Conservation (phyloP, 495 filamentous ascomycete genomes). For the Thermothielavioides terrestris region DNA sequence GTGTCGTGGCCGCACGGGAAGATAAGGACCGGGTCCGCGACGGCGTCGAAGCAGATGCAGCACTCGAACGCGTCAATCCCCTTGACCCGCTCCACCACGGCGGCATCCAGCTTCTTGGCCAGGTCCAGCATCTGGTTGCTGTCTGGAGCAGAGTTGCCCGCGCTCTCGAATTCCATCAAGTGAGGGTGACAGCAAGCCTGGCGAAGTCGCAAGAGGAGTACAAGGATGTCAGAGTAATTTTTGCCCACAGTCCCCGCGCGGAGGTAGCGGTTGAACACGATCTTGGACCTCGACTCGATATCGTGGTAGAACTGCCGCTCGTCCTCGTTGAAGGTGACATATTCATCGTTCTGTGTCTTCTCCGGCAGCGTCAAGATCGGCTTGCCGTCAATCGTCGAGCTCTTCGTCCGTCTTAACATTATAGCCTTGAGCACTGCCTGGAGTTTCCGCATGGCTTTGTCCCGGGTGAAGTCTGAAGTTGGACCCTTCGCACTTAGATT, state of each 20-base stretch:
- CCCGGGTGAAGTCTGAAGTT: constrained; percentile 19
- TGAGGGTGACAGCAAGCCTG: constrained; percentile 92
- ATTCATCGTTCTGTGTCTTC: constrained; percentile 54
- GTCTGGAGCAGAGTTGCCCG: constrained; percentile 34
- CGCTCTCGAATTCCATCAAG: constrained; percentile 65
- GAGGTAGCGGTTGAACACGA: constrained; percentile 72
- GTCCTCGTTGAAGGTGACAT: constrained; percentile 66
- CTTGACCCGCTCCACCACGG: constrained; percentile 62
- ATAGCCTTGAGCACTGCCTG: constrained; percentile 77
- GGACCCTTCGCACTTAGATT: constrained; percentile 26
- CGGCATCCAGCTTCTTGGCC: constrained; percentile 51
- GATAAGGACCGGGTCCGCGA: constrained; percentile 68
- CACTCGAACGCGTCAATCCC: constrained; percentile 53
- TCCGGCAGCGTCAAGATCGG: constrained; percentile 70
- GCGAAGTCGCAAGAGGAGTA: constrained; percentile 78
- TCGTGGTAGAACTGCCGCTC: constrained; percentile 64
- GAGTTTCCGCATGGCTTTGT: constrained; percentile 58
- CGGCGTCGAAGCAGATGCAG: constrained; percentile 72
- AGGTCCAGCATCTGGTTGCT: constrained; percentile 56
- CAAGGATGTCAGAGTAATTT: constrained; percentile 77
- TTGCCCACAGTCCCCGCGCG: constrained; percentile 60
- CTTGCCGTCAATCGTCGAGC: constrained; percentile 72
- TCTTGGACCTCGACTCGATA: constrained; percentile 57
- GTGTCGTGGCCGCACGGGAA: constrained; percentile 79
- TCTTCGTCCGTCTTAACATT: constrained; percentile 78